phyloP scores from a whole-genome alignment of 2,329 filamentous ascomycete species.

The Colletotrichum plurivorum region DNA sequence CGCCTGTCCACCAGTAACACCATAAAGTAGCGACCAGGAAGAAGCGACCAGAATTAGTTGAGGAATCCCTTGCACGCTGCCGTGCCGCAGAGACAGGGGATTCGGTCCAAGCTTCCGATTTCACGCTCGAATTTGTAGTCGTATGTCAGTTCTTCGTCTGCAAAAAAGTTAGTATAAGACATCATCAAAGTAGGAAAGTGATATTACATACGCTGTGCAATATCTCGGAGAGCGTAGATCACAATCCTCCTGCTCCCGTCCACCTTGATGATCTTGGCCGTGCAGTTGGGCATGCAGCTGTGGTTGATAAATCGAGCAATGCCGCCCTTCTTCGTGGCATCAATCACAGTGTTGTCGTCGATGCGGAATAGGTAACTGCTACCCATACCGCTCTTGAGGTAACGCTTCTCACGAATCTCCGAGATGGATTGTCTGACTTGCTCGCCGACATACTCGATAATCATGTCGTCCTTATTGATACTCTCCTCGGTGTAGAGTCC shows the following conservation, averaged over 20 bases:
- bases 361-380: constrained; percentile 99
- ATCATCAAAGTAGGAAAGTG: neutral
- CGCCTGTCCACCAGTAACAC: constrained; percentile 35
- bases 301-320: constrained; percentile 99
- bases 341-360: constrained; percentile 96
- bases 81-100: constrained; percentile 96
- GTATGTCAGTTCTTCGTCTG: constrained; percentile 99
- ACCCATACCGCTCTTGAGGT: constrained; percentile 96
- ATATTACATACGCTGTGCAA: constrained; percentile 84
- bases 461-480: constrained; percentile 98
- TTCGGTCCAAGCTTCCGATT: constrained; percentile 93
- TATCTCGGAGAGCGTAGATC: constrained; percentile 97
- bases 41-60: constrained; percentile 71
- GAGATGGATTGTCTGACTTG: constrained; percentile 97
- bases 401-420: constrained; percentile 93
- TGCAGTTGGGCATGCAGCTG: constrained; percentile 98
- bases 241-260: constrained; percentile 98
- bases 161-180: constrained; percentile 46
- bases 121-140: constrained; percentile 99
- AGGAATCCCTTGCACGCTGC: constrained; percentile 98
- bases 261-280: constrained; percentile 99
- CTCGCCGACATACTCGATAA: constrained; percentile 99
- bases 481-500: constrained; percentile 98
- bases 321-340: constrained; percentile 98
- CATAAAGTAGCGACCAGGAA: constrained; percentile 27